These are phyloP conservation scores for Daldinia sp. DNA, from an alignment of 2,329 filamentous ascomycete genomes.

Conservation along the genomic window DNA sequence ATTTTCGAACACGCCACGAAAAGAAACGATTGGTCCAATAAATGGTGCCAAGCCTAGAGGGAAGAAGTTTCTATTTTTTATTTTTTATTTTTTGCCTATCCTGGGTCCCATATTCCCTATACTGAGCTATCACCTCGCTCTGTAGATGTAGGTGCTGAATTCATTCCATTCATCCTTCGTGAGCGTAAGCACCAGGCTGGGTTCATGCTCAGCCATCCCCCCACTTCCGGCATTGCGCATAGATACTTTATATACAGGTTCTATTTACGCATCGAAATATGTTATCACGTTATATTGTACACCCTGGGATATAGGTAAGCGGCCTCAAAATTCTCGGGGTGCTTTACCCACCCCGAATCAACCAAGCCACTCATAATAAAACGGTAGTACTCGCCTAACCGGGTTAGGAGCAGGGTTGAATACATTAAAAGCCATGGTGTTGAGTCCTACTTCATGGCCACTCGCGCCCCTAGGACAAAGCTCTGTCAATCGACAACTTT, in stretches of 20 bases:
- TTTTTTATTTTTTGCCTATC: conserved; percentile 15
- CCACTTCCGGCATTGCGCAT: background rate
- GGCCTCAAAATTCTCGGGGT: background rate
- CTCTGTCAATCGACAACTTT: background rate
- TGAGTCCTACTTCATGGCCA: background rate
- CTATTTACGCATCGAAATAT: conserved; percentile 9
- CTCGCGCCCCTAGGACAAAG: background rate
- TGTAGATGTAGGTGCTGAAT: background rate
- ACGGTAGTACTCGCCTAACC: background rate
- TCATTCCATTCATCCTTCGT: conserved; percentile 1
- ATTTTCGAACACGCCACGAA: background rate
- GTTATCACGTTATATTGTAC: conserved; percentile 16
- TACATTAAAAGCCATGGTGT: background rate
- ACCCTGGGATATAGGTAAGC: background rate
- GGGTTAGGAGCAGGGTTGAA: background rate
- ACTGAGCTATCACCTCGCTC: conserved; percentile 2
- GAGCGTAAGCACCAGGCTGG: background rate
- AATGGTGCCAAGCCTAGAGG: conserved; percentile 6
- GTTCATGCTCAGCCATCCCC: background rate
- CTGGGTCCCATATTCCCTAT: conserved; percentile 3
- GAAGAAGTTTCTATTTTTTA: conserved; percentile 29
- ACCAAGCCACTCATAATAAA: background rate
- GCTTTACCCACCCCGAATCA: background rate
- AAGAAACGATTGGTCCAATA: background rate
- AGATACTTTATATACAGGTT: conserved; percentile 13